Base-by-base conservation (phyloP, 495 filamentous ascomycete species). In the Hypoxylon trugodes region DNA sequence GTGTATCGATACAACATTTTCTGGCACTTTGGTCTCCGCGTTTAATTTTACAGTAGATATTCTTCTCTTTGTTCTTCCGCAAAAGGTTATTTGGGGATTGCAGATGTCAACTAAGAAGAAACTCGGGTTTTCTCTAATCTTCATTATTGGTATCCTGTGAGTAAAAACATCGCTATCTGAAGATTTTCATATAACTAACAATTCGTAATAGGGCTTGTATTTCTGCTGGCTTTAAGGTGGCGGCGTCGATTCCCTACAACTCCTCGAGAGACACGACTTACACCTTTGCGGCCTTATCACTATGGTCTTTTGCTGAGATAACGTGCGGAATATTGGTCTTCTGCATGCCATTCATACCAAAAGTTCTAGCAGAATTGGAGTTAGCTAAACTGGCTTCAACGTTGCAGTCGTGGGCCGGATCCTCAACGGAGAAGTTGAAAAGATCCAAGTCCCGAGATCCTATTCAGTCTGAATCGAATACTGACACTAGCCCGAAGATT, bases 31-130 rank as follows among this genome's bases (percentile, higher is more conserved):
- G 8, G 28, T 47, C 1, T 47, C 51, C 8, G 62, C 57, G 9
- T 61, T 24, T 19, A 43, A 69, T 24, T 61, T 76, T 6, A 41
- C 58, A 4, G 52, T 65, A 6, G 71, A 76, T 56, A 7, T 76
- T 19, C 28, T 67, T 25, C 73, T 74, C 21, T 28, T 76, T 2
- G 10, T 69, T 24, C 58, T 76, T 12, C 74, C 74, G 1, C 69
- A 74, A 13, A 37, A 43, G 3, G 60, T 67, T 40, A 64, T 76
- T 25, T 74, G 69, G 55, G 52, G 12, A 6, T 47, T 76, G 48
- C 57, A 69, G n/a, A 36, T 72, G 46, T 46, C 38, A 10, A 10
- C 33, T 15, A 38, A 53, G 19, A 73, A 68, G 59, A 69, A 47
- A 52, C 41, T 73, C 19, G 65, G 59, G 38, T 36, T 73, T 6